Base-by-base conservation (phyloP, 2,329 filamentous ascomycete genomes). In the Penicillium sp. region DNA sequence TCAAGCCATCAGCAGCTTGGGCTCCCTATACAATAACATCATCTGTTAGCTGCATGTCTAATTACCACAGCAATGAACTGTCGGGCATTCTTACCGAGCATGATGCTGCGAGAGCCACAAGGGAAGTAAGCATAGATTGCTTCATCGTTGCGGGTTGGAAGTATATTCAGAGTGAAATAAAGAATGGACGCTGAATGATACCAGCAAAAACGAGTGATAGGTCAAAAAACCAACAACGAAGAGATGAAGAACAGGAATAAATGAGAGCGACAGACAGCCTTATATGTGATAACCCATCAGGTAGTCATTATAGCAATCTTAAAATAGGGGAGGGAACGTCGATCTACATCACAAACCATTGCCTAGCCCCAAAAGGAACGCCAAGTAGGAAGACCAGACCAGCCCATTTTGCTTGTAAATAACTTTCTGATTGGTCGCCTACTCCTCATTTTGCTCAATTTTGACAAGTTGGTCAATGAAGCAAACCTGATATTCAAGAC, bases 131-230 rank as follows among this genome's bases (percentile, higher is more conserved):
- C 43, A 67, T 49, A 29, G 67, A 64, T 49, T 61, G 63, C 61
- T 69, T 66, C 62, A 66, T 67, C 45, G 57, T 45, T 45, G 35
- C 38, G 15, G 38, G 60, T 50, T 61, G 37, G 47, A 53, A 59
- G 40, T 46, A 46, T 53, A 25, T 37, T 17, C 23, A 33, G 8
- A 25, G 9, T 27, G 56, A 50, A 54, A 57, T 21, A 67, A 66
- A 60, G 64, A 69, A 62, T 62, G 67, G 66, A 67, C 66, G 67
- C 60, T 67, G 61, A 56, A 50, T 37, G 10, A 56, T 8, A 59
- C 45, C 60, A 63, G 66, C 66, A 66, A 62, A 58, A 67, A 69
- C 49, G 67, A 69, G 59, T 59, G 65, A 60, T 62, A 45, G 57
- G 50, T 35, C 45, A 57, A 56, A 59, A 40, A 50, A 48, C 51